phyloP scores from a whole-genome alignment of 805 yeast genomes.

The Saccharomycopsis lassenensis region DNA sequence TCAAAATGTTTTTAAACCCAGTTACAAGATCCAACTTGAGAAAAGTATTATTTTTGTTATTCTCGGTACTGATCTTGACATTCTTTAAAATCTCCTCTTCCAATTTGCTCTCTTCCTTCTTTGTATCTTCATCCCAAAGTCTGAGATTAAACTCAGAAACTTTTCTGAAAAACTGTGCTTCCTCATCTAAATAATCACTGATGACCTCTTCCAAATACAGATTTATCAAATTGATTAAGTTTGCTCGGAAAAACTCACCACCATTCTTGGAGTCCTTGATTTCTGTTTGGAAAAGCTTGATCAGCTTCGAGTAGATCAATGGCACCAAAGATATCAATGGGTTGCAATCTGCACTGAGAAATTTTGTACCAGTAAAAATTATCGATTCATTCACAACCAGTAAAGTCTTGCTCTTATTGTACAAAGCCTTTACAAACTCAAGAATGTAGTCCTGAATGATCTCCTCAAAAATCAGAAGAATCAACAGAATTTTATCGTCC shows the following conservation, averaged over 20 bases:
- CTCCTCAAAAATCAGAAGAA: slow-evolving; percentile 28
- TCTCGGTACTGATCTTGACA: slow-evolving; percentile 20
- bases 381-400: slow-evolving; percentile 21
- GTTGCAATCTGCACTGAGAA: slow-evolving; percentile 7
- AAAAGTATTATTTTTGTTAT: slow-evolving; percentile 27
- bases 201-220: slow-evolving; percentile 29
- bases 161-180: slow-evolving; percentile 24
- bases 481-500: slow-evolving; percentile 29
- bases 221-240: slow-evolving; percentile 26
- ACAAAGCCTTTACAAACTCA: slow-evolving; percentile 22
- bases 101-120: slow-evolving; percentile 28
- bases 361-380: slow-evolving; percentile 22
- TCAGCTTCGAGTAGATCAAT: slow-evolving; percentile 23
- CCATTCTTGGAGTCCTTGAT: slow-evolving; percentile 27
- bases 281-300: slow-evolving; percentile 25
- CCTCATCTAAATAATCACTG: slow-evolving; percentile 25
- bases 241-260: slow-evolving; percentile 24
- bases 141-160: slow-evolving; percentile 25
- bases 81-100: slow-evolving; percentile 30
- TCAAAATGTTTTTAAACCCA: slow-evolving; percentile 53
- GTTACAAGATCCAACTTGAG: slow-evolving; percentile 38
- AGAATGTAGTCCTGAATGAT: slow-evolving; percentile 29
- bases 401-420: slow-evolving; percentile 18
- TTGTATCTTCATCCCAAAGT: slow-evolving; percentile 30
- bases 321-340: slow-evolving; percentile 11